Percentiles rank a stretch among this genome's conserved stretches.
Conservation (phyloP, 768 basidiomycete genomes). For the Russula sp. region DNA sequence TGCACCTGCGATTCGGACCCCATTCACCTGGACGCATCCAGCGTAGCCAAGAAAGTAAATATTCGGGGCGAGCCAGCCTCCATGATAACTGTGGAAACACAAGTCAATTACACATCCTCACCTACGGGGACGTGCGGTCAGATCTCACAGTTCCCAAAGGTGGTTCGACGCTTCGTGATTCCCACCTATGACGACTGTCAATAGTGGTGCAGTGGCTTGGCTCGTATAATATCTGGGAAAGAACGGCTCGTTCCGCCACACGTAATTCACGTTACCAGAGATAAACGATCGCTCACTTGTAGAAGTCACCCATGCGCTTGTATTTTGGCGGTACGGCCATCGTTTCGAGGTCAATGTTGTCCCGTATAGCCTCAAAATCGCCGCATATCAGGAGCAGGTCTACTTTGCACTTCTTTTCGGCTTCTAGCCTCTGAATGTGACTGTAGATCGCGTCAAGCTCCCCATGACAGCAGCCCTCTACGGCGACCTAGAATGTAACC, state of each 20-base stretch:
- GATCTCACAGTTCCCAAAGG: constrained; percentile 85
- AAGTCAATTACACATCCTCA: constrained; percentile 13
- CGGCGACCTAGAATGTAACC: constrained; percentile 53
- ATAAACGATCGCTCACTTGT: constrained; percentile 44
- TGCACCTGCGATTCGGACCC: constrained; percentile 80
- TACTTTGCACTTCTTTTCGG: constrained; percentile 55
- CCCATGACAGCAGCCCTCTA: constrained; percentile 96
- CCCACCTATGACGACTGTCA: constrained; percentile 94
- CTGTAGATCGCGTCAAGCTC: constrained; percentile 83
- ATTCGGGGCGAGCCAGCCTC: constrained; percentile 94
- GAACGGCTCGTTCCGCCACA: background rate
- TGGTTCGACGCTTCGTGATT: constrained; percentile 98
- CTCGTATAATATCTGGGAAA: constrained; percentile 47
- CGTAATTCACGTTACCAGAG: background rate
- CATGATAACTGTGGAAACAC: constrained; percentile 66
- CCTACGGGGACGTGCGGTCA: background rate
- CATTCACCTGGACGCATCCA: constrained; percentile 83
- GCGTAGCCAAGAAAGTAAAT: constrained; percentile 95
- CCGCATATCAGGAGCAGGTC: constrained; percentile 91
- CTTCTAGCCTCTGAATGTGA: constrained; percentile 59
- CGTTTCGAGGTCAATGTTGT: constrained; percentile 74
- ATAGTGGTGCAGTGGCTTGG: constrained; percentile 47
- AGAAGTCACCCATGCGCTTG: constrained; percentile 74
- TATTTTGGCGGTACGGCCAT: constrained; percentile 94
- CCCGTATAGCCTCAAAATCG: constrained; percentile 92